These are phyloP conservation scores for Saxispiralis lemnorum DNA, from an alignment of 495 filamentous ascomycete genomes.

Conservation along the genomic window DNA sequence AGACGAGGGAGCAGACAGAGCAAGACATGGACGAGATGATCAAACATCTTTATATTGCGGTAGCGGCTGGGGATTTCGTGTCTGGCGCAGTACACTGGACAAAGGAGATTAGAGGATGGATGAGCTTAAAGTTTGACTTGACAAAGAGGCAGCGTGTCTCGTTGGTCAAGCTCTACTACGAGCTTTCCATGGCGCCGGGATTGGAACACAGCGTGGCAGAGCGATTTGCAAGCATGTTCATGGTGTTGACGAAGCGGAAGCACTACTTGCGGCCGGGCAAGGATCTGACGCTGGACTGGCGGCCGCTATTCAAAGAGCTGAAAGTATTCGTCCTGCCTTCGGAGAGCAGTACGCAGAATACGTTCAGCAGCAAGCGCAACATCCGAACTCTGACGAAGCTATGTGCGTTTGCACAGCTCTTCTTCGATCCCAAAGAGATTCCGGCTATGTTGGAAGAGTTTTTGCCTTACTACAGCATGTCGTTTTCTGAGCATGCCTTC, in stretches of 20 bases:
- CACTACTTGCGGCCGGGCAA: constrained; percentile 82
- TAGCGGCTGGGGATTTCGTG: constrained; percentile 83
- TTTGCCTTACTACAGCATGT: constrained; percentile 87
- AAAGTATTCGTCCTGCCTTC: constrained; percentile 74
- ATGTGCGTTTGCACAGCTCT: constrained; percentile 72
- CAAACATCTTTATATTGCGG: constrained; percentile 75
- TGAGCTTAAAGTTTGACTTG: constrained; percentile 91
- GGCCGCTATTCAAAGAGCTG: constrained; percentile 75
- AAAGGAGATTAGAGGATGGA: constrained; percentile 84
- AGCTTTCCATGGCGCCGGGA: constrained; percentile 78
- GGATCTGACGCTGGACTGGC: constrained; percentile 84
- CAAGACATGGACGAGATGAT: constrained; percentile 66
- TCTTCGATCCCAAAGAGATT: constrained; percentile 76
- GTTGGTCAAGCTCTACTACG: constrained; percentile 83
- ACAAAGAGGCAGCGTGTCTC: constrained; percentile 62
- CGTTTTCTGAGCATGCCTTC: constrained; percentile 73
- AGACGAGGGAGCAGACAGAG: constrained; percentile 56
- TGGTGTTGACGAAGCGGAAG: constrained; percentile 85
- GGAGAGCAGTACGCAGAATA: constrained; percentile 50
- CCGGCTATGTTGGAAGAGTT: constrained; percentile 84
- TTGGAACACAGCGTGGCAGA: constrained; percentile 67
- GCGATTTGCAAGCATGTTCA: constrained; percentile 91
- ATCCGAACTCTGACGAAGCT: constrained; percentile 67
- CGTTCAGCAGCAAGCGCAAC: constrained; percentile 47
- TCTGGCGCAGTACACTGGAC: constrained; percentile 95